Evolutionary conservation across 768 basidiomycete genomes (phyloP).

Genomic region (Leccinellum rugosiceps): DNA sequence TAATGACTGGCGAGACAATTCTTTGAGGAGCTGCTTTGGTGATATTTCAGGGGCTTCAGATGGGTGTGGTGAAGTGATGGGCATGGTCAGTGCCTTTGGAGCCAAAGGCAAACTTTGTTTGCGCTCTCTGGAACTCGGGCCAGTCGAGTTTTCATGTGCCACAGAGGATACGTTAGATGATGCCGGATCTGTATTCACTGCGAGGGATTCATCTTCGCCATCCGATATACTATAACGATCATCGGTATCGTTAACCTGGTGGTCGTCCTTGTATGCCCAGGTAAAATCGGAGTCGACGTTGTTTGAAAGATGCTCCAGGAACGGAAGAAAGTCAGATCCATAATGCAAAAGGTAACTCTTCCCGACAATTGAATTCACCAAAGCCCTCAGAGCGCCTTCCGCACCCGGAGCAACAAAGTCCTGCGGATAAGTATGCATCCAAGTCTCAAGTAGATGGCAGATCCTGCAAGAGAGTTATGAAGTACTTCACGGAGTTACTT

Average conservation of each 20-base stretch:
- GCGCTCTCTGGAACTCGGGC: conserved; percentile 48
- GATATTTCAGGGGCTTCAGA: conserved; percentile 39
- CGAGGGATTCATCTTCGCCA: conserved; percentile 44
- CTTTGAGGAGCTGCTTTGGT: conserved; percentile 59
- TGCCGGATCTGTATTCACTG: conserved; percentile 32
- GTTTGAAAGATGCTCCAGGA: conserved; percentile 62
- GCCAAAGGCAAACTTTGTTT: conserved; percentile 65
- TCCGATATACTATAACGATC: conserved; percentile 54
- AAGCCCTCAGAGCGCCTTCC: conserved; percentile 64
- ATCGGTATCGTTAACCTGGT: conserved; percentile 57
- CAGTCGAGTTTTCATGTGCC: conserved; percentile 21
- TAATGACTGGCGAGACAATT: conserved; percentile 55
- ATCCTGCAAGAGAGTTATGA: conserved; percentile 46
- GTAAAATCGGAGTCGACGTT: conserved; percentile 65
- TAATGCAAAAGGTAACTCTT: conserved; percentile 85
- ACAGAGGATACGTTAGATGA: conserved; percentile 24
- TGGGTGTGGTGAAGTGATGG: conserved; percentile 26
- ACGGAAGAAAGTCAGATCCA: conserved; percentile 78
- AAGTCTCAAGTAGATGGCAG: conserved; percentile 72
- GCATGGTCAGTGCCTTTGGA: conserved; percentile 41
- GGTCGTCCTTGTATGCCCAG: conserved; percentile 73
- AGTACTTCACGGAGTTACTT: conserved; percentile 1
- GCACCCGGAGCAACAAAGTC: conserved; percentile 81
- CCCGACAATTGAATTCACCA: conserved; percentile 74
- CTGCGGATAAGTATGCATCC: conserved; percentile 71